These are phyloP conservation scores for Geranomyces michiganensis DNA, from an alignment of 192 early-diverging fungal genomes.

Conservation along the genomic window DNA sequence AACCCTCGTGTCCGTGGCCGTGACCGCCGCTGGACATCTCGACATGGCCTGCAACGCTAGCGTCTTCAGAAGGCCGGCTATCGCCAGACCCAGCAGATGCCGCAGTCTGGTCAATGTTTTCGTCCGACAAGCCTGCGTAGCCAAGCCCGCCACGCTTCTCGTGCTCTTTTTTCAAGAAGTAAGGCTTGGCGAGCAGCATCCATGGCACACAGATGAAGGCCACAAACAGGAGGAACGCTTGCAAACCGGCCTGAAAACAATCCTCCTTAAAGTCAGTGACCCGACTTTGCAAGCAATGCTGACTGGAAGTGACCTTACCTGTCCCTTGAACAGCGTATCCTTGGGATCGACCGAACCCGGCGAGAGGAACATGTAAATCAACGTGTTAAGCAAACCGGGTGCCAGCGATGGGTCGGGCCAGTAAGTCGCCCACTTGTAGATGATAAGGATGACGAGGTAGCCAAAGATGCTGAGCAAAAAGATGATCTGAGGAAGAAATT, in stretches of 20 bases:
- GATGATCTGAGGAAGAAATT: conserved; percentile 92
- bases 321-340: conserved; percentile 83
- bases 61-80: conserved; percentile 18
- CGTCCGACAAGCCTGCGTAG: conserved; percentile 57
- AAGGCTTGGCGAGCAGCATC: conserved; percentile 96
- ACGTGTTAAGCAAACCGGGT: conserved; percentile 93
- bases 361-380: conserved; percentile 99
- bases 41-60: conserved; percentile 30
- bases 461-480: conserved; percentile 96
- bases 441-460: conserved; percentile 87
- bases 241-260: conserved; percentile 59
- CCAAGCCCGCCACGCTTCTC: conserved; percentile 54
- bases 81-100: conserved; percentile 1
- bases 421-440: conserved; percentile 95
- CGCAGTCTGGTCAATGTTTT: conserved; percentile 31
- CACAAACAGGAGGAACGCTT: conserved; percentile 76
- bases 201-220: conserved; percentile 92
- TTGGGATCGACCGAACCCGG: conserved; percentile 76
- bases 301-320: conserved; percentile 67
- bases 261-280: too few species aligned
- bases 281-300: too few species aligned
- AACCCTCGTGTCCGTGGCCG: conserved; percentile 48
- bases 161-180: conserved; percentile 82
- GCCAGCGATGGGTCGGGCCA: conserved; percentile 77
- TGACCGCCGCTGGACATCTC: conserved; percentile 45